These are phyloP conservation scores for Lentinula sp. DNA, from an alignment of 768 basidiomycete genomes.

Conservation along the genomic window DNA sequence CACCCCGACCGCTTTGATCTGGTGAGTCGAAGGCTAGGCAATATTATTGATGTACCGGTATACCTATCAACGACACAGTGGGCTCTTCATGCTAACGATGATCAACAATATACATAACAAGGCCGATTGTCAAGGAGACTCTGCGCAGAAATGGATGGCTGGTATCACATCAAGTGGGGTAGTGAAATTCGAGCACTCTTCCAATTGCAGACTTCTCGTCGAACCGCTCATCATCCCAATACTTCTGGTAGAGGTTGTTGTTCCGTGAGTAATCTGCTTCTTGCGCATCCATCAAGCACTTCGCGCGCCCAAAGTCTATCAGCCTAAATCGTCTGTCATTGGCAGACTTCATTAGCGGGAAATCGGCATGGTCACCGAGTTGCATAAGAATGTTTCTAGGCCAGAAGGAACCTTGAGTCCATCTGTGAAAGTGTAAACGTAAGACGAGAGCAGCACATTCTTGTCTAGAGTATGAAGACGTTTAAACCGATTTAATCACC, in stretches of 20 bases:
- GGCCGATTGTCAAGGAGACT: no score
- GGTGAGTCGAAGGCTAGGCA: no score
- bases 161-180: neutral
- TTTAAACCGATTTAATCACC: neutral
- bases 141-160: no score
- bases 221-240: neutral
- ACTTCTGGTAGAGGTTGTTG: neutral
- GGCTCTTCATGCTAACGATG: no score
- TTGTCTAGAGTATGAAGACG: slow-evolving; percentile 14
- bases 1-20: no score
- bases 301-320: slow-evolving; percentile 6
- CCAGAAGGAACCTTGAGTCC: slow-evolving; percentile 29
- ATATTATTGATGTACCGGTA: no score
- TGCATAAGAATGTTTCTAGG: slow-evolving; percentile 33
- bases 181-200: neutral
- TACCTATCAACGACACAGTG: no score
- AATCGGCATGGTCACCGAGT: slow-evolving; percentile 15
- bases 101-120: no score
- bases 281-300: neutral
- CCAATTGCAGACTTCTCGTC: neutral
- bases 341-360: neutral
- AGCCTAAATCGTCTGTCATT: slow-evolving; percentile 3
- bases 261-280: neutral
- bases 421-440: slow-evolving; percentile 29
- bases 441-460: slow-evolving; percentile 35